A percentile compares a stretch with the other conserved stretches of the same genome.
Evolutionary conservation across 495 filamentous ascomycete species (phyloP).

Genomic region (Cenococcum geophilum): DNA sequence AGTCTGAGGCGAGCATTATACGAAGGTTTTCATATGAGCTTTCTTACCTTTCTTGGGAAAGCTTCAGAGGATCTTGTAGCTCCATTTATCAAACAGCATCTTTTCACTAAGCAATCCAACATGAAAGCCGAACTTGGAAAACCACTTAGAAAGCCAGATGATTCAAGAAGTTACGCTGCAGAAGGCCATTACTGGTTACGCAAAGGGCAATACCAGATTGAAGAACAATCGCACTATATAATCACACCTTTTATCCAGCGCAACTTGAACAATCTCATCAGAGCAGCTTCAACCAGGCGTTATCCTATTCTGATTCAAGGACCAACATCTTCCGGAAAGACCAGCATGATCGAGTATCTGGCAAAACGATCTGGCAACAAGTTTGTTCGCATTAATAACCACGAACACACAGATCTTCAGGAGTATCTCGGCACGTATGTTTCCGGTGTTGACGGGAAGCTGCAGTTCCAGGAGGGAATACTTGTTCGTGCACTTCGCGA

Average conservation of each 20-base stretch:
- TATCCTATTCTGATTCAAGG: conserved; percentile 97
- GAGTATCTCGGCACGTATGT: conserved; percentile 96
- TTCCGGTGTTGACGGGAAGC: conserved; percentile 72
- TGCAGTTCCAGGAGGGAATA: conserved; percentile 90
- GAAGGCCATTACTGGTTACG: conserved; percentile 93
- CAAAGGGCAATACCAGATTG: conserved; percentile 56
- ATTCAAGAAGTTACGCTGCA: conserved; percentile 72
- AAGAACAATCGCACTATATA: conserved; percentile 84
- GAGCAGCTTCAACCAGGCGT: conserved; percentile 82
- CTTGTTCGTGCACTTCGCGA: conserved; percentile 85
- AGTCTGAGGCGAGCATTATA: conserved; percentile 81
- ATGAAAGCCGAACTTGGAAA: conserved; percentile 62
- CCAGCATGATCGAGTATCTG: conserved; percentile 97
- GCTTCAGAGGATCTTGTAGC: conserved; percentile 70
- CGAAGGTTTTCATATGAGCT: conserved; percentile 98
- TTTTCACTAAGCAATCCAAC: conserved; percentile 64
- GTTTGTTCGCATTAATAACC: conserved; percentile 98
- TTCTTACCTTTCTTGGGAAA: conserved; percentile 74
- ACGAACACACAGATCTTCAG: conserved; percentile 96
- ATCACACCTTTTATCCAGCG: conserved; percentile 91
- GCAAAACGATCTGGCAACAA: conserved; percentile 93
- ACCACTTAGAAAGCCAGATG: conserved; percentile 64
- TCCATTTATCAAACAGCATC: conserved; percentile 73
- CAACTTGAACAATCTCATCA: conserved; percentile 87
- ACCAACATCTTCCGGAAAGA: conserved; percentile 94